Conservation (phyloP, 768 basidiomycete genomes). For the Sarcodon aspratus region DNA sequence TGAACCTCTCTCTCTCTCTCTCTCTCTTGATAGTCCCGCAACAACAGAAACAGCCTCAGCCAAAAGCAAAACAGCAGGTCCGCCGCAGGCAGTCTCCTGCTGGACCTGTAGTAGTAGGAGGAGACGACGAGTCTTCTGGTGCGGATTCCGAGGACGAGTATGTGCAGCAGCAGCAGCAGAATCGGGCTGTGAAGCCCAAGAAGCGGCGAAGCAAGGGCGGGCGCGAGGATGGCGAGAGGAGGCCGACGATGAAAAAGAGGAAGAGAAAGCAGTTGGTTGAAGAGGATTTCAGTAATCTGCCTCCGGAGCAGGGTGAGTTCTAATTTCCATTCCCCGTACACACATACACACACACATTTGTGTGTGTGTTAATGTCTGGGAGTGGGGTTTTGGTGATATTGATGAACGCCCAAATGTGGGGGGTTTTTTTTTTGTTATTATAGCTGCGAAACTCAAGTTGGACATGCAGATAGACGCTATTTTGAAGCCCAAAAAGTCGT, state of each 20-base stretch:
- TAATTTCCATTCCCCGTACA: neutral
- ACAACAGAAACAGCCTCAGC: neutral
- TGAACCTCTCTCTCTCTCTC: slow-evolving; percentile 2
- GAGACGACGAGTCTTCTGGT: slow-evolving; percentile 21
- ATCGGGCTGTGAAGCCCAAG: slow-evolving; percentile 9
- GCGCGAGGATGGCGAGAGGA: slow-evolving; percentile 17
- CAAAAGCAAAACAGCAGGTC: slow-evolving; percentile 33
- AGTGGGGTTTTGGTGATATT: neutral
- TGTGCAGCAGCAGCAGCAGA: slow-evolving; percentile 20
- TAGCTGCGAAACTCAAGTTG: slow-evolving; percentile 68
- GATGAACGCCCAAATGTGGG: neutral
- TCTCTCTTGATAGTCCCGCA: no score
- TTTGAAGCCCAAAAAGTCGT: slow-evolving; percentile 66
- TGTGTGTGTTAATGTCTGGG: neutral
- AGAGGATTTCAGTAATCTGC: slow-evolving; percentile 54
- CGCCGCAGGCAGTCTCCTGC: slow-evolving; percentile 22
- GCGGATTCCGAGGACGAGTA: slow-evolving; percentile 42
- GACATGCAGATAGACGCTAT: slow-evolving; percentile 84
- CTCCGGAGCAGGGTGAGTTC: slow-evolving; percentile 64
- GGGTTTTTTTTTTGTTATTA: neutral
- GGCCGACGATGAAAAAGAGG: slow-evolving; percentile 33
- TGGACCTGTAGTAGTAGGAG: slow-evolving; percentile 12
- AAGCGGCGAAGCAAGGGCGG: slow-evolving; percentile 14
- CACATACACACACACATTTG: neutral
- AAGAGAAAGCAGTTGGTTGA: slow-evolving; percentile 49